These are phyloP conservation scores for Vigna hirtella DNA, from an alignment of 306 rosid genomes.

Conservation along the genomic window DNA sequence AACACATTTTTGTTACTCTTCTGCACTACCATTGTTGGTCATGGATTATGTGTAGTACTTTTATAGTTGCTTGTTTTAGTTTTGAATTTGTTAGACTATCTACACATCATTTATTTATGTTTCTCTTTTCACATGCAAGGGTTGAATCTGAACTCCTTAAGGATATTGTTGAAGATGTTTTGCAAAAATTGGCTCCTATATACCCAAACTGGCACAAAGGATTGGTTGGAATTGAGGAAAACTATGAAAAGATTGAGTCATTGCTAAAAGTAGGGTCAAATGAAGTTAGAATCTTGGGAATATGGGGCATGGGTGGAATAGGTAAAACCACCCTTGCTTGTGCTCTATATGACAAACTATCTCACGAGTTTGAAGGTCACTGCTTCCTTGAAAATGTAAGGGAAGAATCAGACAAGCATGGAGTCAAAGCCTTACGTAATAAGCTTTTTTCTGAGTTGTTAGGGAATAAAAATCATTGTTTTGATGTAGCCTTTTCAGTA, in stretches of 20 bases:
- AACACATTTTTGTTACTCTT: no score
- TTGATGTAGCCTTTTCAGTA: not conserved
- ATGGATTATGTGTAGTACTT: not conserved
- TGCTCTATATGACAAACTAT: not conserved
- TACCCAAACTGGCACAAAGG: not conserved
- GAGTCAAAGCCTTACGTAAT: not conserved
- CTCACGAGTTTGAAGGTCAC: not conserved
- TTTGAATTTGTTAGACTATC: not conserved
- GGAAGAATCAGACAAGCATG: not conserved
- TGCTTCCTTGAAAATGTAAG: conserved; percentile 3
- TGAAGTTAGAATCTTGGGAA: conserved; percentile 30
- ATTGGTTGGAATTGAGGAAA: not conserved
- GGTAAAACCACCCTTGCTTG: not conserved
- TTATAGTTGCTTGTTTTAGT: not conserved
- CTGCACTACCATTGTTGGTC: not conserved
- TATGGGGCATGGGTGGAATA: conserved; percentile 45
- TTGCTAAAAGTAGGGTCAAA: not conserved
- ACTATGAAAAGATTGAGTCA: not conserved
- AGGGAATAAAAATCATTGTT: not conserved
- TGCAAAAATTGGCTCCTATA: not conserved
- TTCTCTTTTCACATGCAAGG: not conserved
- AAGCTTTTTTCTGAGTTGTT: not conserved
- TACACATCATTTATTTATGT: not conserved
- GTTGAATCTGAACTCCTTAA: not conserved
- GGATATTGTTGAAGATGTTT: not conserved